These are phyloP conservation scores for Apiosordaria backusii DNA, from an alignment of 495 filamentous ascomycete genomes.

Conservation along the genomic window DNA sequence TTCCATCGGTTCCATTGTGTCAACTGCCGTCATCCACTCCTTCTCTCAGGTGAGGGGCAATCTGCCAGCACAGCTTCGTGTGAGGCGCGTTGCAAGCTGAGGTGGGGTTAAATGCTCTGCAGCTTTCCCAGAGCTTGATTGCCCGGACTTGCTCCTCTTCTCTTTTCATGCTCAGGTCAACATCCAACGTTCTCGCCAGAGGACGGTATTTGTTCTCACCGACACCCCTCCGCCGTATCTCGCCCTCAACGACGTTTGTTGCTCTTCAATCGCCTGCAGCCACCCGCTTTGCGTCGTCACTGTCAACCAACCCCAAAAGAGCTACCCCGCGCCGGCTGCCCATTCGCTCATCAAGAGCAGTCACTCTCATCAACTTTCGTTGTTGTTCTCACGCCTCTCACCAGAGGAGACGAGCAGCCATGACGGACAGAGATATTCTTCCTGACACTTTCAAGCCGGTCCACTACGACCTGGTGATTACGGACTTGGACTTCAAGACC, in stretches of 20 bases:
- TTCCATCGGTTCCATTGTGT: neutral
- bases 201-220: conserved; percentile 11
- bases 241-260: neutral
- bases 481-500: conserved; percentile 67
- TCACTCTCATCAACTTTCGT: neutral
- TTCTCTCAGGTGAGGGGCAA: neutral
- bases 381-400: conserved; percentile 23
- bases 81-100: neutral
- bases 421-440: conserved; percentile 54
- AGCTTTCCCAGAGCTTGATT: conserved; percentile 9
- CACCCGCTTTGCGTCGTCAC: conserved; percentile 1
- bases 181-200: conserved; percentile 13
- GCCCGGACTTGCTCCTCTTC: neutral
- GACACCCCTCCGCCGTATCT: neutral
- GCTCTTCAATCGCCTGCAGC: neutral
- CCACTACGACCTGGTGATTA: conserved; percentile 81
- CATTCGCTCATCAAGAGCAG: conserved; percentile 9
- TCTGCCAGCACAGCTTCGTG: neutral
- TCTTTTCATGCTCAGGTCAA: conserved; percentile 2
- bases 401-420: conserved; percentile 29
- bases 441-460: conserved; percentile 68
- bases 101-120: conserved; percentile 6
- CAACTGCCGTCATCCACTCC: neutral
- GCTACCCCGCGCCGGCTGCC: conserved; percentile 14
- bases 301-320: neutral